Base-by-base conservation (phyloP, 805 yeast species). In the Teunomyces barrocoloradensis region DNA sequence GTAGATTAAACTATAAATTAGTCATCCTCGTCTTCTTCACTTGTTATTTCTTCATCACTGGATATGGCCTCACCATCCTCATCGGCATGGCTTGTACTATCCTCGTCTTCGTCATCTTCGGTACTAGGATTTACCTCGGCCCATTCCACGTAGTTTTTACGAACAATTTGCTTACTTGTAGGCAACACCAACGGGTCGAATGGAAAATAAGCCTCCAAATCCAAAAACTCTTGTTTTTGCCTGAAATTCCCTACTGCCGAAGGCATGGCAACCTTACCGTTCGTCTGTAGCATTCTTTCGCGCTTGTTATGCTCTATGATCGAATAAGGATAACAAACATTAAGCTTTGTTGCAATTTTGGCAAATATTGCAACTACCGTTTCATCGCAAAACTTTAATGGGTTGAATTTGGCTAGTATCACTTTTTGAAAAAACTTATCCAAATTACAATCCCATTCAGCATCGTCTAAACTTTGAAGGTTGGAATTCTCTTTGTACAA, bases 291-390 rank as follows among this genome's bases (percentile, higher is more conserved):
- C 70, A 82, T 72, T 61, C 85, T 71, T 56, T 82, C 89, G 40
- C 89, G 76, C 57, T 89, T 86, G 67, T 91, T 92, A 60, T 87
- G 88, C 58, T 92, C 97, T 51, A 94, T 88, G 39, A 94, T 87
- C 28, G 96, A 85, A 66, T 87, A 92, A 65, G 98, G 92, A 68
- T 91, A 92, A 44, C 95, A 95, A 15, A 89, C 87, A 60, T 89
- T 89, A 55, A 89, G 88, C 58, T 84, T 84, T 57, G 92, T 95
- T 3, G 98, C 89, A 36, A 94, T 81, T 54, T 89, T 85, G 10
- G 98, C 97, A 73, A 92, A 92, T 75, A 91, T 92, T 49, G 84
- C 77, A 50, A 91, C 96, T 41, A 92, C 97, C 12, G 95, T 89
- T 59, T 88, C 96, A 61, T 91, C 92, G 67, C 97, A 89, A 71